These are phyloP conservation scores for Pseudogymnoascus sp. DNA, from an alignment of 2,329 filamentous ascomycete genomes.

Conservation along the genomic window DNA sequence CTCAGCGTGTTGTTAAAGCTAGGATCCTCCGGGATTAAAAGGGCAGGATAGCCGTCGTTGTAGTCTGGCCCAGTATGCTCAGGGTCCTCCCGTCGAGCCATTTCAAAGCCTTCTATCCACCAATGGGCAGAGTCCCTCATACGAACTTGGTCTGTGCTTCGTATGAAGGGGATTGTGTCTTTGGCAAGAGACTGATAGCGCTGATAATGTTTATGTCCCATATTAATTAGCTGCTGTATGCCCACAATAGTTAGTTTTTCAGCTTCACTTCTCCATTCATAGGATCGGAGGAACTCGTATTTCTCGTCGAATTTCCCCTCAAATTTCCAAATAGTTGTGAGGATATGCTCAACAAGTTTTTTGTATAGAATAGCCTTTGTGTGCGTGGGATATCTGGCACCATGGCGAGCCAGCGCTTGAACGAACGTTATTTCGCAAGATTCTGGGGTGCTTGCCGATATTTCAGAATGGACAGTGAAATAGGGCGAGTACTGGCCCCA, in stretches of 20 bases:
- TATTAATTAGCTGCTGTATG: constrained; percentile 62
- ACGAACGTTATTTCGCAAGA: constrained; percentile 73
- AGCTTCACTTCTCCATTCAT: constrained; percentile 62
- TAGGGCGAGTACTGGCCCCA: constrained; percentile 90
- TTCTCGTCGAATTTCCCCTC: constrained; percentile 50
- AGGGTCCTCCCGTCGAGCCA: constrained; percentile 34
- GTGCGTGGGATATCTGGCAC: constrained; percentile 71
- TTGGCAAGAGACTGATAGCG: constrained; percentile 61
- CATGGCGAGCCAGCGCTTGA: constrained; percentile 76
- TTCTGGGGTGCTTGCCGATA: constrained; percentile 48
- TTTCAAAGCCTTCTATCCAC: constrained; percentile 69
- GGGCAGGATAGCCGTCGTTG: constrained; percentile 45
- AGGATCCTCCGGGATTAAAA: constrained; percentile 62
- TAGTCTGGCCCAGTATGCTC: constrained; percentile 32
- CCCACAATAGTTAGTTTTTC: constrained; percentile 66
- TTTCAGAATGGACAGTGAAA: constrained; percentile 65
- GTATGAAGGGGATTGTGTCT: constrained; percentile 58
- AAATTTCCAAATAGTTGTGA: constrained; percentile 39
- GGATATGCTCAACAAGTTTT: constrained; percentile 57
- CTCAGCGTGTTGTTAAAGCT: constrained; percentile 75
- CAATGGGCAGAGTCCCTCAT: constrained; percentile 69
- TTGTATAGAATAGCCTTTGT: constrained; percentile 60
- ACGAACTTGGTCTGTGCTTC: constrained; percentile 61
- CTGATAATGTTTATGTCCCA: constrained; percentile 67
- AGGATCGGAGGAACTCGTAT: constrained; percentile 65